phyloP scores from a whole-genome alignment of 345 rosid genomes.

The Gossypium australe region DNA sequence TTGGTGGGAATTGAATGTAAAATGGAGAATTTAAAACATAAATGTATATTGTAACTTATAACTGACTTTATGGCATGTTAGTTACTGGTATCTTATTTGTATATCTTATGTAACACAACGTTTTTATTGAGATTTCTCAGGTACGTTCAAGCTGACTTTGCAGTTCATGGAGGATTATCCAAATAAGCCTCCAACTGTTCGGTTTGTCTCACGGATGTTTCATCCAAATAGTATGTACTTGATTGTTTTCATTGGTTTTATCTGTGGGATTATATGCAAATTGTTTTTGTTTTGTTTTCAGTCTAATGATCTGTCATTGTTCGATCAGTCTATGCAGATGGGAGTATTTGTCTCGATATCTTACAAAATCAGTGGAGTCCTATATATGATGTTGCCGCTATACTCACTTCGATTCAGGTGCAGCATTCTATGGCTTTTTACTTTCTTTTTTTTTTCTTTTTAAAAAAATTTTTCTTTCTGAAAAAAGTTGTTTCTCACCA shows the following conservation, averaged over 20 bases:
- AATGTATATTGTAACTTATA: no score
- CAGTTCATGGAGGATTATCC: conserved; percentile 67
- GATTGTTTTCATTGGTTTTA: not conserved
- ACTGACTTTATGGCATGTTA: no score
- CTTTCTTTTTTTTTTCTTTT: not conserved
- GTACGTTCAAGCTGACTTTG: conserved; percentile 60
- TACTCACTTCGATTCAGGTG: conserved; percentile 96
- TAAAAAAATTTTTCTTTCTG: not conserved
- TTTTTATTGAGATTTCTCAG: conserved; percentile 22
- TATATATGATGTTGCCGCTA: conserved; percentile 94
- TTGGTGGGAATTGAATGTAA: no score
- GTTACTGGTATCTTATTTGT: not conserved
- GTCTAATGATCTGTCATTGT: conserved; percentile 8
- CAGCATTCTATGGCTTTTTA: not conserved
- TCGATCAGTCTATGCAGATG: conserved; percentile 83
- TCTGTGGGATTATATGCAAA: not conserved
- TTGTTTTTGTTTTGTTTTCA: not conserved
- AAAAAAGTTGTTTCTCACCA: not conserved
- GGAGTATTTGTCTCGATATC: conserved; percentile 93
- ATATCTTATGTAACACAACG: not conserved
- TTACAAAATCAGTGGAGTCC: conserved; percentile 99
- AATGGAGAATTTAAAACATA: no score
- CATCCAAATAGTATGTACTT: conserved; percentile 58
- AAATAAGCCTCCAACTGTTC: conserved; percentile 60
- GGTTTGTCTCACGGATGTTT: conserved; percentile 64